A percentile compares a stretch with the other conserved stretches of the same genome.
phyloP scores from a whole-genome alignment of 768 basidiomycete genomes.

The Lentinula guzmanii region DNA sequence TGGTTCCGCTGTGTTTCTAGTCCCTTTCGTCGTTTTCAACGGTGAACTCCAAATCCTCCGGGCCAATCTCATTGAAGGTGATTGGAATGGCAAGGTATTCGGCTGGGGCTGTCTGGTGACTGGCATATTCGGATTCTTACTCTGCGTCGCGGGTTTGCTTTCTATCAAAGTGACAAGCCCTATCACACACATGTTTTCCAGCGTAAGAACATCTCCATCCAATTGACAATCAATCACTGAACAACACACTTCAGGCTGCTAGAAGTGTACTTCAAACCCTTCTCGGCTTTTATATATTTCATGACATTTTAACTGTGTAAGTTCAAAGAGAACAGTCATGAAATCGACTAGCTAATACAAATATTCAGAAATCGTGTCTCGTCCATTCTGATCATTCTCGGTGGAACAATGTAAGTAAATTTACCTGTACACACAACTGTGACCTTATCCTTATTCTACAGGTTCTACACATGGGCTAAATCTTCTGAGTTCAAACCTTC shows the following conservation, averaged over 20 bases:
- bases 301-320: constrained; percentile 67
- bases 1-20: constrained; percentile 58
- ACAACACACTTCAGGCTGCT: constrained; percentile 47
- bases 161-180: constrained; percentile 82
- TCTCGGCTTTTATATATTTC: constrained; percentile 71
- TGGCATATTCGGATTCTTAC: constrained; percentile 75
- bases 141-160: constrained; percentile 72
- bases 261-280: constrained; percentile 81
- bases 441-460: constrained; percentile 12
- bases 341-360: not conserved
- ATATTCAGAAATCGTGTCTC: constrained; percentile 47
- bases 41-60: constrained; percentile 44
- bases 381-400: constrained; percentile 63
- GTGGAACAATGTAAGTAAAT: constrained; percentile 54
- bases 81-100: constrained; percentile 51
- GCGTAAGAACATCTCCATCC: constrained; percentile 37
- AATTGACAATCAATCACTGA: too few relatives aligned
- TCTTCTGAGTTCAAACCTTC: constrained; percentile 14
- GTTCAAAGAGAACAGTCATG: constrained; percentile 18
- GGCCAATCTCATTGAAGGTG: constrained; percentile 27
- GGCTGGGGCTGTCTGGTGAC: constrained; percentile 63
- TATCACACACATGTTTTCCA: constrained; percentile 82
- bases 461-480: constrained; percentile 51
- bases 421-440: not conserved
- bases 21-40: constrained; percentile 54